phyloP scores from a whole-genome alignment of 345 rosid genomes.

The Triadica sebifera region DNA sequence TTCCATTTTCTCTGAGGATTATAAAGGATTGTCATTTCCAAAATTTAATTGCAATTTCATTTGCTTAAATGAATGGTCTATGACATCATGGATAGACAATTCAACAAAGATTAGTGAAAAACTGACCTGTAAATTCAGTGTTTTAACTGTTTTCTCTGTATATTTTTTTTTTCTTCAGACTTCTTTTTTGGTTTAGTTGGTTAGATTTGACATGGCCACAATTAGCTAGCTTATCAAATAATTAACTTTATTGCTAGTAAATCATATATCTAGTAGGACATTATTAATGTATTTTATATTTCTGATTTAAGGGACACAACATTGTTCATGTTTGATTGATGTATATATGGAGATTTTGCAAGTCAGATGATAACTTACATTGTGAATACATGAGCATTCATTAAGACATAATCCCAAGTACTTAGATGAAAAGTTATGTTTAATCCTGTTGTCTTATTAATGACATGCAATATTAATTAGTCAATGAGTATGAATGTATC shows the following conservation, averaged over 20 bases:
- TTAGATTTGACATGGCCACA: constrained; percentile 32
- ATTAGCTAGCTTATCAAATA: constrained; percentile 20
- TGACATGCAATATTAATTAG: not conserved
- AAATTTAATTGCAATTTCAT: not conserved
- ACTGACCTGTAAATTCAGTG: constrained; percentile 3
- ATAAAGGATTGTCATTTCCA: not conserved
- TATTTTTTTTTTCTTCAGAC: not conserved
- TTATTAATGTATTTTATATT: not conserved
- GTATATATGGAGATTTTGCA: not conserved
- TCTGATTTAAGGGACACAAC: constrained; percentile 11
- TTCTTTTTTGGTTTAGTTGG: constrained; percentile 2
- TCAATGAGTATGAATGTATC: not conserved
- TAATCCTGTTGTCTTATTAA: constrained; percentile 12
- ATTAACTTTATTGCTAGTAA: constrained; percentile 11
- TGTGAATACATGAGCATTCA: not conserved
- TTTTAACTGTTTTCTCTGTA: not conserved
- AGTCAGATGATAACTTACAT: not conserved
- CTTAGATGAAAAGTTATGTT: constrained; percentile 15
- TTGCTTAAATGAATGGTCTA: not conserved
- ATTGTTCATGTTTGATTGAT: constrained; percentile 12
- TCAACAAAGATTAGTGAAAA: not conserved
- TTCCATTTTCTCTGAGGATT: not conserved
- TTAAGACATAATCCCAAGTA: constrained; percentile 16
- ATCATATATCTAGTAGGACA: not conserved
- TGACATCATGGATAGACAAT: not conserved